Base-by-base conservation (phyloP, 305 asterid species). In the Ilex paraguariensis region DNA sequence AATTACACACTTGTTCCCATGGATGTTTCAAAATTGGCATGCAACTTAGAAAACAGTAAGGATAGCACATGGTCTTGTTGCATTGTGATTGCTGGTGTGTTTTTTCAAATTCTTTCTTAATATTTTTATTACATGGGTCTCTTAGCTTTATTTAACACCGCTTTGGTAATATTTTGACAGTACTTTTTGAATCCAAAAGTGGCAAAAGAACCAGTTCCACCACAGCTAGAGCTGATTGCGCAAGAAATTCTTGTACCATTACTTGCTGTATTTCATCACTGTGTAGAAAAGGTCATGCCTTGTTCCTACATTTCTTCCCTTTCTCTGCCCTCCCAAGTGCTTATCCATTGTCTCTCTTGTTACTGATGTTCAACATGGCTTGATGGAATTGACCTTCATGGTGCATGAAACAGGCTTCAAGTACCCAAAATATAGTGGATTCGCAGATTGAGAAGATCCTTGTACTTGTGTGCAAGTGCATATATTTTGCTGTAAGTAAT, bases 181-280 rank as follows among this genome's bases (percentile, higher is more conserved):
- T 78, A 75, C 73, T 75, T 78, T 66, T 57, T 75, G 64, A 66
- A 75, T 53, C 81, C 83, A 40, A 75, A 69, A 72, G 69, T 78
- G 44, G 70, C 64, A 44, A 78, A 72, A 75, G 83, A 78, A 71
- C 83, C 83, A 56, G 83, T 78, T 57, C 83, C 83, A 59, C 69
- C 73, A 30, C 81, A 72, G 74, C 68, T 78, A 53, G 81, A 78
- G 68, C 65, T 78, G 56, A 78, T 78, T 62, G 65, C 78, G 56
- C 62, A 70, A 63, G 83, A 78, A 70, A 70, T 78, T 54, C 76
- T 78, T 57, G 74, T 72, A 15, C 81, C 83, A 60, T 72, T 75
- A 62, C 67, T 78, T 63, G 48, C 76, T 36, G 72, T 78, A 46
- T 75, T 78, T 58, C 78, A 78, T 60, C 72, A 71, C 33, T 36